Evolutionary conservation across 148 eudicot species (phyloP).

Genomic region (Linanthus parryae): DNA sequence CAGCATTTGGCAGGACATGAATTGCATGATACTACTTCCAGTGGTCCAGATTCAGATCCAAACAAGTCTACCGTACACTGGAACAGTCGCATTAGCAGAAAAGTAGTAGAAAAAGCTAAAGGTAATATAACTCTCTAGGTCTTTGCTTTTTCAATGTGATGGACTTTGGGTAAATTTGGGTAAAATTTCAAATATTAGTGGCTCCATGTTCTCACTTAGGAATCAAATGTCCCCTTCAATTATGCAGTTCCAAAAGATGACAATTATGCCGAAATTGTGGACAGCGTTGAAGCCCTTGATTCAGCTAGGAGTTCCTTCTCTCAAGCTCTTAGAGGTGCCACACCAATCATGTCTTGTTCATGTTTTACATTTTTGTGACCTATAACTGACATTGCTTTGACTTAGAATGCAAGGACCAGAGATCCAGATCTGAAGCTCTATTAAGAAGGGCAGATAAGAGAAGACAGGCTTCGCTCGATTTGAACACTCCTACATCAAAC

Average conservation of each 20-base stretch:
- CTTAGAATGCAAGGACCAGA: constrained; percentile 71
- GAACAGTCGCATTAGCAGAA: constrained; percentile 28
- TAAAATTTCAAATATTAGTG: constrained; percentile 7
- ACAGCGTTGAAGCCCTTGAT: constrained; percentile 35
- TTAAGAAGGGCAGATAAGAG: constrained; percentile 40
- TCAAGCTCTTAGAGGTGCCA: constrained; percentile 68
- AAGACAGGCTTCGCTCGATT: constrained; percentile 75
- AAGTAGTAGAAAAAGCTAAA: constrained; percentile 60
- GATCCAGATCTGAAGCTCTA: constrained; percentile 55
- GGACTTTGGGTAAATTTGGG: background rate
- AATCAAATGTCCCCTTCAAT: constrained; percentile 8
- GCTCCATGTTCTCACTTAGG: constrained; percentile 4
- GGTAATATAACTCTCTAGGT: constrained; percentile 31
- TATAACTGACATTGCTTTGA: background rate
- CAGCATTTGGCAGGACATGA: constrained; percentile 62
- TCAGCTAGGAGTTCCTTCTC: constrained; percentile 78
- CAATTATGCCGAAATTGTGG: constrained; percentile 35
- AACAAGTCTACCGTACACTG: constrained; percentile 36
- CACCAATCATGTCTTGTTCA: background rate
- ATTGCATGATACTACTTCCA: constrained; percentile 23
- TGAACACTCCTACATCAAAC: constrained; percentile 38
- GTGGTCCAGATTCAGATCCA: constrained; percentile 70
- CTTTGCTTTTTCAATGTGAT: background rate
- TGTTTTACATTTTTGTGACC: background rate
- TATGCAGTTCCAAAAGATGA: constrained; percentile 40